Conservation (phyloP, 1,139 yeast species). For the Blastobotrys indianensis region DNA sequence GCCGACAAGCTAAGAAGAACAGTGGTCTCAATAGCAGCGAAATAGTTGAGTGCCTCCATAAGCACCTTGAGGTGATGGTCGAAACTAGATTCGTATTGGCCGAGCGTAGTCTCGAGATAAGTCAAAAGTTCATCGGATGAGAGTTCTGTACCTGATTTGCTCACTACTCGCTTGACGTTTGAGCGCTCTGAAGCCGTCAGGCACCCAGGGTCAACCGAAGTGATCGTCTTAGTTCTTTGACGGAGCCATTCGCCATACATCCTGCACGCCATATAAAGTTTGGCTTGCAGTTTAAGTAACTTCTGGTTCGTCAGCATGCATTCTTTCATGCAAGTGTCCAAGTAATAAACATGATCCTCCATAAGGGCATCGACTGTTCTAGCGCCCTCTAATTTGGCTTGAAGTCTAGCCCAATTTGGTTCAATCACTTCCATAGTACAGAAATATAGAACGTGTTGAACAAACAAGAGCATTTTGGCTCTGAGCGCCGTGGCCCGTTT, state of each 20-base stretch:
- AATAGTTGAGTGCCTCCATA: constrained; percentile 48
- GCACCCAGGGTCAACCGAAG: constrained; percentile 46
- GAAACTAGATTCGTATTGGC: constrained; percentile 50
- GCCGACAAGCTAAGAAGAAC: constrained; percentile 49
- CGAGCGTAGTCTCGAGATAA: constrained; percentile 43
- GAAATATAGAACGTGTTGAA: constrained; percentile 52
- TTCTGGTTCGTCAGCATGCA: constrained; percentile 60
- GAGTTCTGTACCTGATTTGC: constrained; percentile 38
- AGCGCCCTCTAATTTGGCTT: constrained; percentile 27
- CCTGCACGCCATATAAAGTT: constrained; percentile 36
- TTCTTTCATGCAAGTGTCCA: constrained; percentile 62
- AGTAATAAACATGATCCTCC: constrained; percentile 47
- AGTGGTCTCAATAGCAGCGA: constrained; percentile 61
- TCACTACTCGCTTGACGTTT: constrained; percentile 33
- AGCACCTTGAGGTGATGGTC: constrained; percentile 50
- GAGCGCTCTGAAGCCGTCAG: constrained; percentile 39
- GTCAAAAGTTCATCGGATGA: constrained; percentile 24
- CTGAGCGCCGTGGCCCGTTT: constrained; percentile 52
- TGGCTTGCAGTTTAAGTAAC: constrained; percentile 42
- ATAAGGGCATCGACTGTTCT: constrained; percentile 50
- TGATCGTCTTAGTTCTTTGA: constrained; percentile 51
- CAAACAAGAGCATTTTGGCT: constrained; percentile 55
- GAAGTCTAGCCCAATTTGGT: constrained; percentile 45
- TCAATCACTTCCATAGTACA: constrained; percentile 59
- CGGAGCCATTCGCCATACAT: constrained; percentile 52